Evolutionary conservation across 306 rosid species (phyloP), one percentile per base, ranked within the genome.

Genomic region (Clitoria ternatea): DNA sequence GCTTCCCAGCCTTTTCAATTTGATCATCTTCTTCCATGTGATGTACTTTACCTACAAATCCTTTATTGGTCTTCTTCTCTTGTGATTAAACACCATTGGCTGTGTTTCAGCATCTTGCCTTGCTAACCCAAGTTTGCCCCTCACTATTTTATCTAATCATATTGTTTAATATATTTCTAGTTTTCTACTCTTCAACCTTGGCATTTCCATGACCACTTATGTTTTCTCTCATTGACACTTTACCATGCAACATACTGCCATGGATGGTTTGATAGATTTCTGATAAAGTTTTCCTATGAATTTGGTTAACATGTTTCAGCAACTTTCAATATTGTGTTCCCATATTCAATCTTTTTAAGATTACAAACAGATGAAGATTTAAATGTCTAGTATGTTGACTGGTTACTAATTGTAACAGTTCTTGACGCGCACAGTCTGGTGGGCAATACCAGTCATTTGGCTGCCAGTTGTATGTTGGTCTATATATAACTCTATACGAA

Each of bases 381-480:
- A 39, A 62, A 24, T 55, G n/a, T n/a, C n/a, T n/a, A n/a, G n/a
- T n/a, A n/a, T 72, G 35, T 70, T 87, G 75, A 80, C 66, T 76
- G 27, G 29, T 70, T 79, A 32, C 45, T 67, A 30, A 64, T 75
- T 86, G 88, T 42, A 84, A 82, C 85, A 95, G 99, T 89, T 79
- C 83, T 82, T 88, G 75, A 95, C 99, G 4, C 85, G 79, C 84
- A 95, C 96, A 11, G 90, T 76, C 42, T 95, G 99, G 99, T 95
- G 99, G 99, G 97, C 83, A 4, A 43, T 95, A 83, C 99, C 99
- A 39, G 78, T 81, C 48, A 78, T 95, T 67, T 95, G 99, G 99
- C 82, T 91, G 37, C 99, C 99, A 49, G 96, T 95, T 63, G 92
- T 85, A 69, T 83, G 89, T 63, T 91, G 83, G 74, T 56, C 1